Conservation (phyloP, 1,139 yeast genomes). For the Yamadazyma blattariae region DNA sequence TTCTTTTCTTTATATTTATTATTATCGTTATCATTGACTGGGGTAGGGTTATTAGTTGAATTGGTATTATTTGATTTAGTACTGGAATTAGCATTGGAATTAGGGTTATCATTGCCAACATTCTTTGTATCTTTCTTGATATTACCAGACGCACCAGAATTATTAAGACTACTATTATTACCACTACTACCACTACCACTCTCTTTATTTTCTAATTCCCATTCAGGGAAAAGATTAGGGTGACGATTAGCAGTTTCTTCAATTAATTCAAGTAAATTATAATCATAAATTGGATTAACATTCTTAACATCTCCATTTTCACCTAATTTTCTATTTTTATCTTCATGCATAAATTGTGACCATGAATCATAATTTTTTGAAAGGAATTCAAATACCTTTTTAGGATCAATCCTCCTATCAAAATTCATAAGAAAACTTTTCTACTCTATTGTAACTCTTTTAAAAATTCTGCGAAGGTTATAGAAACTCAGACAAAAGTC, state of each 20-base stretch:
- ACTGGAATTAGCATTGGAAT: no score
- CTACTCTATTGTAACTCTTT: no score
- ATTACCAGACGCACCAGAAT: neutral
- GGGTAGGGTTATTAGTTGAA: no score
- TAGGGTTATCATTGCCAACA: no score
- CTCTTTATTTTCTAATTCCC: neutral
- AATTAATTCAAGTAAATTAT: constrained; percentile 30
- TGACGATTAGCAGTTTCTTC: constrained; percentile 22
- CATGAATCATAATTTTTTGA: constrained; percentile 39
- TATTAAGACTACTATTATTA: neutral
- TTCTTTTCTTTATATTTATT: neutral
- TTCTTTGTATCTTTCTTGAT: no score
- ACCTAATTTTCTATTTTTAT: constrained; percentile 6
- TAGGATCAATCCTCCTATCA: constrained; percentile 13
- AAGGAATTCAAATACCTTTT: constrained; percentile 33
- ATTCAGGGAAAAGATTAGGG: constrained; percentile 9
- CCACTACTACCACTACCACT: neutral
- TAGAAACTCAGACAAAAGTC: no score
- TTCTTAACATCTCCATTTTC: constrained; percentile 16
- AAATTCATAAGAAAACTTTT: constrained; percentile 1
- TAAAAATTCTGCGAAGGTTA: no score
- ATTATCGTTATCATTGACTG: no score
- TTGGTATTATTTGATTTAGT: no score
- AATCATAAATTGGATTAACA: constrained; percentile 25
- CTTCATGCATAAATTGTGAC: constrained; percentile 33